These are phyloP conservation scores for Wickerhamomyces chambardii DNA, from an alignment of 805 yeast species.

Conservation along the genomic window DNA sequence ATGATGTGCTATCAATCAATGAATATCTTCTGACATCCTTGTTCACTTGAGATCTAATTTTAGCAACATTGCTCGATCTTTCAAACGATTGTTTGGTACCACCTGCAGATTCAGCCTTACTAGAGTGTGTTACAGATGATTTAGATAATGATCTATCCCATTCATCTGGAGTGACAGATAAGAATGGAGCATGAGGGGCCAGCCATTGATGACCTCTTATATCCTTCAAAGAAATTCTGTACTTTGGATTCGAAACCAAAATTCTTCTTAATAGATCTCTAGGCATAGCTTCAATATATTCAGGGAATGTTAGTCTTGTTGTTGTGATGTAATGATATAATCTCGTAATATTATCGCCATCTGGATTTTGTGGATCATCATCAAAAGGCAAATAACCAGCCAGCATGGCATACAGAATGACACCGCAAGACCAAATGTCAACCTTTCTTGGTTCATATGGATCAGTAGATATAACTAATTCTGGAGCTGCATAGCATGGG, in stretches of 20 bases:
- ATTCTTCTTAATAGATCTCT: slow-evolving; percentile 84
- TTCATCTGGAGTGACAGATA: slow-evolving; percentile 78
- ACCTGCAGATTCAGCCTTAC: too few species aligned
- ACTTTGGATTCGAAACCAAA: slow-evolving; percentile 76
- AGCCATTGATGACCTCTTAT: slow-evolving; percentile 86
- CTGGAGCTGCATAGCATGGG: slow-evolving; percentile 99
- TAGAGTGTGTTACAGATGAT: too few species aligned
- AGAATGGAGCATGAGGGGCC: slow-evolving; percentile 70
- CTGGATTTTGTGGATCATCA: slow-evolving; percentile 95
- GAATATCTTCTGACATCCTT: slow-evolving; percentile 27
- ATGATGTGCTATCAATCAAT: slow-evolving; percentile 34
- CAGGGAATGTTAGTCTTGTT: slow-evolving; percentile 92
- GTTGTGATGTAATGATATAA: slow-evolving; percentile 86
- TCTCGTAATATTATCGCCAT: slow-evolving; percentile 87
- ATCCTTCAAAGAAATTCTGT: slow-evolving; percentile 58
- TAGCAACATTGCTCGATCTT: slow-evolving; percentile 4
- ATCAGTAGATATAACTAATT: slow-evolving; percentile 76
- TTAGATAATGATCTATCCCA: slow-evolving; percentile 62
- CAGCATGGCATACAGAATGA: slow-evolving; percentile 90
- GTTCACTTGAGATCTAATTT: slow-evolving; percentile 13
- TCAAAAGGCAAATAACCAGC: slow-evolving; percentile 97
- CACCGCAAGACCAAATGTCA: slow-evolving; percentile 97
- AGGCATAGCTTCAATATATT: slow-evolving; percentile 82
- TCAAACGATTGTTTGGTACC: too few species aligned
- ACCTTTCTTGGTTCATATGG: slow-evolving; percentile 91